Conservation (phyloP, 2,329 filamentous ascomycete genomes). For the Eutypa lata region DNA sequence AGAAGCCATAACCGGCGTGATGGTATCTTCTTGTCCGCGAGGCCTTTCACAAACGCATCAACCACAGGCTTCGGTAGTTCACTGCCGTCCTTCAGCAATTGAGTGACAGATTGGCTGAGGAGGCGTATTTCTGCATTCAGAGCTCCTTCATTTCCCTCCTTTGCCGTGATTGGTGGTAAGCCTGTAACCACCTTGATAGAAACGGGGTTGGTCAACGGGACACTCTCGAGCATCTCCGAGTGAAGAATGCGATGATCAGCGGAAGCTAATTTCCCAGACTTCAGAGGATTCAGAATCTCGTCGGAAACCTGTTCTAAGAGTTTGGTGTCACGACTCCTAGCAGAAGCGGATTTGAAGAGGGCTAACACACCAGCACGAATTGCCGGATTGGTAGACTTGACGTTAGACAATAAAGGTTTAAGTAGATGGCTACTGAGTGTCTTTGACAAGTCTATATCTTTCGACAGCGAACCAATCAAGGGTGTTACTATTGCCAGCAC, state of each 20-base stretch:
- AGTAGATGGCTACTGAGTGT: conserved; percentile 69
- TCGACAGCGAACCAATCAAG: conserved; percentile 67
- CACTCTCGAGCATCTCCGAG: conserved; percentile 71
- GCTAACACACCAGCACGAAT: conserved; percentile 74
- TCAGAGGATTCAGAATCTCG: conserved; percentile 77
- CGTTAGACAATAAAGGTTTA: conserved; percentile 83
- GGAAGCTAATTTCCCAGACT: conserved; percentile 76
- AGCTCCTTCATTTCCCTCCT: conserved; percentile 87
- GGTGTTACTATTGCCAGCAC: conserved; percentile 76
- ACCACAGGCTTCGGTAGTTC: conserved; percentile 63
- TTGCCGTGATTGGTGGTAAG: conserved; percentile 66
- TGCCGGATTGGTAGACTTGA: conserved; percentile 80
- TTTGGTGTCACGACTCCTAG: conserved; percentile 44
- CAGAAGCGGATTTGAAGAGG: conserved; percentile 67
- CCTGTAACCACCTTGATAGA: conserved; percentile 65
- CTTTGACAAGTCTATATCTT: conserved; percentile 72
- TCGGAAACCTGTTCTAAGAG: conserved; percentile 66
- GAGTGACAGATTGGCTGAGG: conserved; percentile 62
- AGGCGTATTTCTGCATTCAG: conserved; percentile 72
- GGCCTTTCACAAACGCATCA: conserved; percentile 75
- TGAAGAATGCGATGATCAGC: conserved; percentile 82
- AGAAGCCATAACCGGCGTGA: conserved; percentile 80
- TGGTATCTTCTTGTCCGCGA: conserved; percentile 78
- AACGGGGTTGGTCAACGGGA: conserved; percentile 58
- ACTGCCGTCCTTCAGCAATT: conserved; percentile 57